phyloP scores from a whole-genome alignment of 1,284 basidiomycete species.

The Pholiota adiposa region DNA sequence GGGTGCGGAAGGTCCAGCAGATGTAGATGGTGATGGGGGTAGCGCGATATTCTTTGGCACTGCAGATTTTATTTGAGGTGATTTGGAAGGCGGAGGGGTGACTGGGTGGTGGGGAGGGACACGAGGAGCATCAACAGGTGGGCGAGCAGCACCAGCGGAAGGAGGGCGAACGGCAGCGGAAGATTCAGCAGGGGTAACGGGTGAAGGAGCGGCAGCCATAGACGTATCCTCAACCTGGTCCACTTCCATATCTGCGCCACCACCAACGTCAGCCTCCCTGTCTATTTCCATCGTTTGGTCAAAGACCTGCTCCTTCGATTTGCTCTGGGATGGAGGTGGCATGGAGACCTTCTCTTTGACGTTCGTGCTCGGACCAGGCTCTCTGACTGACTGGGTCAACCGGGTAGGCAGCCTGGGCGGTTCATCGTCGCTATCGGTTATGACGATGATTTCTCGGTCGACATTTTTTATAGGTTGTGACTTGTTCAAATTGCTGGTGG shows the following conservation, averaged over 20 bases:
- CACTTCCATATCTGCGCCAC: neutral
- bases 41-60: neutral
- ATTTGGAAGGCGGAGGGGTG: too few species aligned
- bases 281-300: neutral
- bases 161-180: too few species aligned
- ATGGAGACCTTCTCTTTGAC: neutral
- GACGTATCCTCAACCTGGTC: neutral
- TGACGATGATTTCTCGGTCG: slow-evolving; percentile 21
- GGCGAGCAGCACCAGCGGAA: neutral
- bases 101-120: too few species aligned
- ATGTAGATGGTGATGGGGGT: neutral
- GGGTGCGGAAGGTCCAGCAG: neutral
- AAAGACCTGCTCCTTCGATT: neutral
- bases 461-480: too few species aligned
- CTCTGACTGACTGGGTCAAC: neutral
- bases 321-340: neutral
- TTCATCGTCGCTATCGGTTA: slow-evolving; percentile 29
- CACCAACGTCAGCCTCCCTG: neutral
- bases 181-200: neutral
- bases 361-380: neutral
- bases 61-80: neutral
- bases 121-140: neutral
- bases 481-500: neutral
- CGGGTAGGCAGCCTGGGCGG: neutral
- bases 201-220: neutral